A percentile compares a stretch with the other conserved stretches of the same genome.
phyloP scores from a whole-genome alignment of 1,139 yeast genomes.

The Geotrichum aggregatum region DNA sequence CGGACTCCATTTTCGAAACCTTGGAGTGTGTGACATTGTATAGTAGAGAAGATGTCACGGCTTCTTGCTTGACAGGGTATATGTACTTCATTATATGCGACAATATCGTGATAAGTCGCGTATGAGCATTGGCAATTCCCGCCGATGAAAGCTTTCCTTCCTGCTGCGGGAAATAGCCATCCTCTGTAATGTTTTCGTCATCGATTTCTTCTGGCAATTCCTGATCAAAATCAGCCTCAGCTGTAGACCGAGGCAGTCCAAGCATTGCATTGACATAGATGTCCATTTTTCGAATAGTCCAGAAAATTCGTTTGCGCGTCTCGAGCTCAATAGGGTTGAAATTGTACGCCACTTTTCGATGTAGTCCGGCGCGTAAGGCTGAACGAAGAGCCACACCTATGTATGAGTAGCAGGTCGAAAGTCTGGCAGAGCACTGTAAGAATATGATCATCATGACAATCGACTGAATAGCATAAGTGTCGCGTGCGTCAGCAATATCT shows the following conservation, averaged over 20 bases:
- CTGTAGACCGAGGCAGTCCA: constrained; percentile 68
- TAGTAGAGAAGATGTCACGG: constrained; percentile 10
- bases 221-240: constrained; percentile 84
- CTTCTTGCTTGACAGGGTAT: constrained; percentile 50
- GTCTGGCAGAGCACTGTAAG: constrained; percentile 82
- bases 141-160: constrained; percentile 57
- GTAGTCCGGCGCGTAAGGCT: constrained; percentile 83
- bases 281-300: constrained; percentile 89
- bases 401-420: constrained; percentile 86
- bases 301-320: constrained; percentile 77
- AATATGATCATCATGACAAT: constrained; percentile 63
- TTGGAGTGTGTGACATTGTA: constrained; percentile 49
- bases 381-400: constrained; percentile 89
- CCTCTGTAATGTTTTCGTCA: constrained; percentile 78
- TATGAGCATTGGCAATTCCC: constrained; percentile 83
- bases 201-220: constrained; percentile 79
- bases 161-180: constrained; percentile 42
- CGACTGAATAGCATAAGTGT: constrained; percentile 67
- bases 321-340: constrained; percentile 82
- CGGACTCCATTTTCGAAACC: constrained; percentile 68
- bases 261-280: constrained; percentile 83
- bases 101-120: constrained; percentile 61
- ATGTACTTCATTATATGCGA: constrained; percentile 52
- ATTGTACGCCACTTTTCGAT: constrained; percentile 62
- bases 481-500: constrained; percentile 61